Evolutionary conservation across 805 yeast genomes (phyloP), one percentile per base, ranked within the genome.

Genomic region (Monosporozyma aquatica): DNA sequence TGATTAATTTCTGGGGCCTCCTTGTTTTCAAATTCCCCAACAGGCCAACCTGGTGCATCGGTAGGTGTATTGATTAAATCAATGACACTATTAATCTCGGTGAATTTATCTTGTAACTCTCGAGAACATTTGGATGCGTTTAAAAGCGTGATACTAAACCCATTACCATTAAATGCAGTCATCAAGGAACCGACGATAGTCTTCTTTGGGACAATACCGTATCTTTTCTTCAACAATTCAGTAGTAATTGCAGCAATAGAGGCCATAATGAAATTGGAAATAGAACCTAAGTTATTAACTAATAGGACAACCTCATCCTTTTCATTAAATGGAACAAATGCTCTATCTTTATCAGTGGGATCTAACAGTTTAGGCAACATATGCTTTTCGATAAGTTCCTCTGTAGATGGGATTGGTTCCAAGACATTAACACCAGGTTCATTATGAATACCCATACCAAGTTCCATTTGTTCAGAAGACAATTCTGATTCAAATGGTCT

Each of bases 401-500:
- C 80, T 40, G 86, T 75, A 0, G 75, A 59, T 21, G 97, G 96
- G 51, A 89, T 76, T 41, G 71, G 71, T 14, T 65, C 65, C 20
- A 70, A 49, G 13, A 63, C 54, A 54, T 73, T 69, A 44, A 79
- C 79, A 47, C 97, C 97, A 1, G 95, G 92, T 61, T 89, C 97
- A 55, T 89, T 89, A 64, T 89, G 97, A 47, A 89, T 89, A 36
- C 97, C 97, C 79, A 89, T 81, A 22, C 97, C 97, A 45, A 89
- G 71, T 61, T 89, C 97, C 58, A 83, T 81, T 61, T 84, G 86
- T 44, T 78, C 68, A 4, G 62, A 71, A 22, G 65, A 71, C 47
- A 86, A 71, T 43, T 64, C 59, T 25, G 70, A 67, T 54, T 74
- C 81, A 42, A 70, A 71, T 43, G 71, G 74, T 53, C 84, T 75